Evolutionary conservation across 2,329 filamentous ascomycete species (phyloP).

Genomic region (Fusarium sp.): DNA sequence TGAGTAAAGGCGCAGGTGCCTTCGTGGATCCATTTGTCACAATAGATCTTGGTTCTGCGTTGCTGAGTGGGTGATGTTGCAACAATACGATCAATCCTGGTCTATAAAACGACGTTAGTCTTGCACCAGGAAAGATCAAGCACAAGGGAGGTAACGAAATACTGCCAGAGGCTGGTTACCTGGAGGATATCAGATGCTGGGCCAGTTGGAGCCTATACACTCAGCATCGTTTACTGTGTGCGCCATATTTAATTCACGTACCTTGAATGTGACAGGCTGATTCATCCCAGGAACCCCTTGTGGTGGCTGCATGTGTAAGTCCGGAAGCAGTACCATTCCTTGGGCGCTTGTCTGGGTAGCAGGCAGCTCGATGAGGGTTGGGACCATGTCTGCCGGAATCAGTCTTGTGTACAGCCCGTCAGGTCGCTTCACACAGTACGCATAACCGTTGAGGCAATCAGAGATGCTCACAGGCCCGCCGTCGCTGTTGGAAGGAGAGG

Average conservation of each 20-base stretch:
- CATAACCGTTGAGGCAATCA: constrained; percentile 30
- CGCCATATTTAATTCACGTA: constrained; percentile 44
- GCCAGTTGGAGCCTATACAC: constrained; percentile 37
- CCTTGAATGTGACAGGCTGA: constrained; percentile 51
- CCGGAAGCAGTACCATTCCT: constrained; percentile 60
- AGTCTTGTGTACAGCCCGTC: constrained; percentile 32
- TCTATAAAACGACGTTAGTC: constrained; percentile 36
- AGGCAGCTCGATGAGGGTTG: constrained; percentile 54
- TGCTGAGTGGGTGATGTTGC: constrained; percentile 49
- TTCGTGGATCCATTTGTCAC: constrained; percentile 89
- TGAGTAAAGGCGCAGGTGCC: constrained; percentile 87
- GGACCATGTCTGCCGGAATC: constrained; percentile 33
- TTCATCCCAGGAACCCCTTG: constrained; percentile 52
- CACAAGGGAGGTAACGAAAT: neutral
- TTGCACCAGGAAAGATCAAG: neutral
- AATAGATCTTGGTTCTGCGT: constrained; percentile 75
- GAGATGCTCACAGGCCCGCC: constrained; percentile 29
- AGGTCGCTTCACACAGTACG: constrained; percentile 31
- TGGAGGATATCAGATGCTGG: constrained; percentile 47
- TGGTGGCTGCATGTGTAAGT: constrained; percentile 50
- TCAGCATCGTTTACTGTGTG: constrained; percentile 41
- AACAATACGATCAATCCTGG: constrained; percentile 49
- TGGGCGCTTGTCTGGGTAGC: constrained; percentile 49
- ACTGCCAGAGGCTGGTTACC: constrained; percentile 39
- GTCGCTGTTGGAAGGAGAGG: neutral